A percentile compares a stretch with the other conserved stretches of the same genome.
These are phyloP conservation scores for Botrytis paeoniae DNA, from an alignment of 2,329 filamentous ascomycete species.

Conservation along the genomic window DNA sequence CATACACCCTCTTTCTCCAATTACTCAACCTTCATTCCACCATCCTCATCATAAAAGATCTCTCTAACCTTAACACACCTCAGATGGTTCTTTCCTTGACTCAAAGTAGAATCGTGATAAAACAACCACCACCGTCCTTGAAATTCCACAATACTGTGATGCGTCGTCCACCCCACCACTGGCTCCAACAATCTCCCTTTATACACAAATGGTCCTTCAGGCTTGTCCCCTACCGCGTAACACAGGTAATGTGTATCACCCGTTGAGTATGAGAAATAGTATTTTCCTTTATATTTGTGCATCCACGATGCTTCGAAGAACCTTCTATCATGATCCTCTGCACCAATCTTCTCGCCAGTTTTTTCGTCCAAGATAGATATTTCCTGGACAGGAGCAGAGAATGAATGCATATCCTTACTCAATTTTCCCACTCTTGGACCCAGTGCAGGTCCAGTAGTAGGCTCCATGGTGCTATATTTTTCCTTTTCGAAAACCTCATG, in stretches of 20 bases:
- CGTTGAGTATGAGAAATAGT: conserved; percentile 77
- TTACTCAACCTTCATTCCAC: conserved; percentile 49
- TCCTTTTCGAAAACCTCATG: conserved; percentile 50
- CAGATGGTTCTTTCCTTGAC: conserved; percentile 66
- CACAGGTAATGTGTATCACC: conserved; percentile 73
- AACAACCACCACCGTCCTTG: conserved; percentile 70
- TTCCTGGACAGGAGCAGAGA: conserved; percentile 55
- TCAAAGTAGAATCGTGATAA: conserved; percentile 71
- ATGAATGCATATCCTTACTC: conserved; percentile 61
- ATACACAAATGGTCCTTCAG: conserved; percentile 71
- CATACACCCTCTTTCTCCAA: not conserved
- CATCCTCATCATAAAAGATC: conserved; percentile 66
- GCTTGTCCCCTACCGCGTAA: conserved; percentile 63
- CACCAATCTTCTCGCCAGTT: conserved; percentile 52
- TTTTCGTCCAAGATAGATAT: conserved; percentile 62
- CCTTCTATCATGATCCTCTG: conserved; percentile 68
- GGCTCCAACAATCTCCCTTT: conserved; percentile 69
- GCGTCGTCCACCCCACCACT: conserved; percentile 77
- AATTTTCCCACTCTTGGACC: conserved; percentile 65
- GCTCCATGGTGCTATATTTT: conserved; percentile 57
- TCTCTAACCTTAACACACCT: conserved; percentile 72
- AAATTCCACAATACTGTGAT: conserved; percentile 76
- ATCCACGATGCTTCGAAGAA: conserved; percentile 83
- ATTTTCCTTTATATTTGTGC: conserved; percentile 66
- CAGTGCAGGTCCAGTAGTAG: conserved; percentile 57